Evolutionary conservation across 2,329 filamentous ascomycete species (phyloP), one percentile per base, ranked within the genome.

Genomic region (Aspergillus pseudoglaucus): DNA sequence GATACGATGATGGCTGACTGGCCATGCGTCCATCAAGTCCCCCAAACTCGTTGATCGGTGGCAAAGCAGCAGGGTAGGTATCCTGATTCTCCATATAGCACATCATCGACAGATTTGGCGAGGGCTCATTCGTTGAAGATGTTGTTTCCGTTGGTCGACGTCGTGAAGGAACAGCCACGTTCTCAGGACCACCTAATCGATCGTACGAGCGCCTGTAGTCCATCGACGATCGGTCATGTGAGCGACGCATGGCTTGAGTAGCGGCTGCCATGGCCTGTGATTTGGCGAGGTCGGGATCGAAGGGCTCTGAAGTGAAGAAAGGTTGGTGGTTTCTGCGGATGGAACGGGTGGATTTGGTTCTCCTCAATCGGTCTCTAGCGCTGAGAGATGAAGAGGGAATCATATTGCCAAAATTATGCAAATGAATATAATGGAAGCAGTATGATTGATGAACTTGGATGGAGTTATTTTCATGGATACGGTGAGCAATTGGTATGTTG

Each of bases 1-100:
- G 67, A 51, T 73, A 75, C 1, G 73, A 75, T 4, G 73, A 76
- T 22, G 73, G 72, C 40, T 65, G 52, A 15, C 69, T 70, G 27
- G 66, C 60, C 40, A 69, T 62, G 6, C 62, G 59, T 18, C 64
- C 61, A 52, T 68, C 68, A 22, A 70, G 49, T 0, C 60, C 65
- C 18, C 56, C 52, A 33, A 60, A 61, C 50, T 69, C 65, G 32
- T 42, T 64, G 44, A 62, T 64, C 8, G 61, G 56, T 1, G 59
- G 57, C 15, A 66, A 51, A 25, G 46, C 53, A 14, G 51, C 60
- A 3, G 56, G 43, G 15, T 54, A 44, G 17, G 56, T 51, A 14
- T 44, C 39, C n/a, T 45, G 45, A 27, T 57, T 42, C 15, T 41
- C 9, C 9, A 47, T 35, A 2, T 8, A 27, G 15, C 20, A 32